Conservation (phyloP, 768 basidiomycete species). For the Serendipita sp. region DNA sequence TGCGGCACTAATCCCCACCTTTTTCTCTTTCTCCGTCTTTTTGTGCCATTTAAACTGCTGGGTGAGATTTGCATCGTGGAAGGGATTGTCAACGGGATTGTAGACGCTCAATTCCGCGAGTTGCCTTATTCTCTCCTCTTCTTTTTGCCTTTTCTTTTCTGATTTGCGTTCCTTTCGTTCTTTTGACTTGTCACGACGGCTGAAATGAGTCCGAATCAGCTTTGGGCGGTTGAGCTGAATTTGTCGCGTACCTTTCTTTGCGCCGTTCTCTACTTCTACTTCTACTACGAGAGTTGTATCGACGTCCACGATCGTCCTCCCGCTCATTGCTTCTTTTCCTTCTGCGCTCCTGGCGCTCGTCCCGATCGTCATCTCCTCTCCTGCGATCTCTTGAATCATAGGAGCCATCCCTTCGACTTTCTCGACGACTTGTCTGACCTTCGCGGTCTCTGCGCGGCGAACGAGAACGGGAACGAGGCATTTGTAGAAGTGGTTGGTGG, state of each 20-base stretch:
- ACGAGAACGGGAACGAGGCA: constrained; percentile 12
- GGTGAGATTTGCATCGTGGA: constrained; percentile 91
- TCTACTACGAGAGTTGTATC: constrained; percentile 19
- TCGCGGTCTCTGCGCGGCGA: constrained; percentile 6
- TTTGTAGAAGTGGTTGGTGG: background rate
- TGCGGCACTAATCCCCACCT: constrained; percentile 60
- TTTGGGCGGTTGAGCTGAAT: background rate
- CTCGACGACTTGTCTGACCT: constrained; percentile 9
- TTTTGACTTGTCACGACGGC: constrained; percentile 73
- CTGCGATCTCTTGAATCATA: constrained; percentile 20
- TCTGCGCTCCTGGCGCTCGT: constrained; percentile 16
- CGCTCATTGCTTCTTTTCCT: constrained; percentile 14
- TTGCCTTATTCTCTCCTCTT: constrained; percentile 82
- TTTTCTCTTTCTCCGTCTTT: constrained; percentile 91
- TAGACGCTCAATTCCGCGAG: constrained; percentile 93
- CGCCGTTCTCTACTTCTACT: constrained; percentile 25
- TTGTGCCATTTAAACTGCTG: constrained; percentile 99
- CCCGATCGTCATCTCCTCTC: constrained; percentile 20
- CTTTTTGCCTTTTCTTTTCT: constrained; percentile 68
- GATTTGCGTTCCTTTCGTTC: constrained; percentile 73
- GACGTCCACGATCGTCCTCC: constrained; percentile 17
- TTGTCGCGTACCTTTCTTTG: constrained; percentile 36
- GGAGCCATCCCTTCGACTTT: constrained; percentile 14
- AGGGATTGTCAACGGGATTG: constrained; percentile 93
- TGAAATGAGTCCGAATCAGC: constrained; percentile 17